A percentile compares a stretch with the other conserved stretches of the same genome.
phyloP scores from a whole-genome alignment of 148 eudicot species.

The Rhododendron henanense region DNA sequence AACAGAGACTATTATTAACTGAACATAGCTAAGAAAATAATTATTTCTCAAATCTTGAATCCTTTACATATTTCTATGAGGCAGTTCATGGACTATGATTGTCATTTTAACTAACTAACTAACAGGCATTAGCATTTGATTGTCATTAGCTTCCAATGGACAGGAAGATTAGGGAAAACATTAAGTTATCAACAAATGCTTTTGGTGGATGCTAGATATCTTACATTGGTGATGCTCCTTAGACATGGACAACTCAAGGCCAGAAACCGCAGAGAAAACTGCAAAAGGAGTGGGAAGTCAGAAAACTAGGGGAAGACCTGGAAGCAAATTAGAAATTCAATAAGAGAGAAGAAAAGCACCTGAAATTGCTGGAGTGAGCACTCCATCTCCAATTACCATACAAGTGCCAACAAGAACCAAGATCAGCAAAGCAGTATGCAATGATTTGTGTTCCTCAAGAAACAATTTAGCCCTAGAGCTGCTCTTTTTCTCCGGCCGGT shows the following conservation, averaged over 20 bases:
- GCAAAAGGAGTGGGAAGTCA: slow-evolving; percentile 18
- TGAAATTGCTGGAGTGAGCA: slow-evolving; percentile 88
- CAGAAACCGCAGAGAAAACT: slow-evolving; percentile 95
- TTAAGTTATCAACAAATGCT: not conserved
- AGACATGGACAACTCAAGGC: slow-evolving; percentile 82
- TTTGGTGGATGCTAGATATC: slow-evolving; percentile 12
- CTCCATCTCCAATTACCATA: slow-evolving; percentile 95
- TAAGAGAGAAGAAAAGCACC: slow-evolving; percentile 32
- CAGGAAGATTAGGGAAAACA: not conserved
- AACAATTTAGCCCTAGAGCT: slow-evolving; percentile 49
- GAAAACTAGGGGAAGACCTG: not conserved
- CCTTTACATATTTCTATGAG: not conserved
- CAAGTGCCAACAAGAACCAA: slow-evolving; percentile 94
- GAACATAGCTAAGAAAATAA: not conserved
- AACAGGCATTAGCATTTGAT: not conserved
- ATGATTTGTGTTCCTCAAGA: slow-evolving; percentile 65
- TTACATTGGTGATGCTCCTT: slow-evolving; percentile 64
- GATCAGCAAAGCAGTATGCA: slow-evolving; percentile 74
- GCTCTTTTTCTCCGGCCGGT: slow-evolving; percentile 51
- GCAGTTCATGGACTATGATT: not conserved
- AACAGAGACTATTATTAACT: not conserved
- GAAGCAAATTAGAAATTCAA: not conserved
- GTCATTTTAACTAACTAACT: not conserved
- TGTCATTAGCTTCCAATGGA: not conserved
- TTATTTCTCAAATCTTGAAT: not conserved